These are phyloP conservation scores for Cryptococcus sp. DNA, from an alignment of 1,284 basidiomycete species.

Conservation along the genomic window DNA sequence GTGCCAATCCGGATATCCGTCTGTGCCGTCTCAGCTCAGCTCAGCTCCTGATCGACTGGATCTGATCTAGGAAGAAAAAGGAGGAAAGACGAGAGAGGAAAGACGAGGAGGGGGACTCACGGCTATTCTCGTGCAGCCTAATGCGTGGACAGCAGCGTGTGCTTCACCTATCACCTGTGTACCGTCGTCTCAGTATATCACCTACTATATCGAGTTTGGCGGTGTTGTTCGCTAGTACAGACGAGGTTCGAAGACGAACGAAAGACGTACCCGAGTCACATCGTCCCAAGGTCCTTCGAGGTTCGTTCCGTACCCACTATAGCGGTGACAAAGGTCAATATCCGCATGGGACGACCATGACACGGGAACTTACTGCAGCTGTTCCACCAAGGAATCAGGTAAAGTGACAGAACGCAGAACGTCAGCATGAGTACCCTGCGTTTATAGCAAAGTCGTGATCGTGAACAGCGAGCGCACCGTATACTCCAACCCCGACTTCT, in stretches of 20 bases:
- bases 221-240: not conserved
- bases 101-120: slow-evolving; percentile 26
- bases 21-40: slow-evolving; percentile 55
- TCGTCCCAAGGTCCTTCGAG: slow-evolving; percentile 81
- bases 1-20: slow-evolving; percentile 94
- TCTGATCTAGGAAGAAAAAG: not conserved
- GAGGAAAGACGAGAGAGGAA: not conserved
- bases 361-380: slow-evolving; percentile 60
- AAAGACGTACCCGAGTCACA: slow-evolving; percentile 57
- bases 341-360: not conserved
- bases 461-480: slow-evolving; percentile 59
- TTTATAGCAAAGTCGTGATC: not conserved
- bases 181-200: not conserved
- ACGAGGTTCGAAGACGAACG: not conserved
- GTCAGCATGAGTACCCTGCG: not conserved
- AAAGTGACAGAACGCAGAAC: not conserved
- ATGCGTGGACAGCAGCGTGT: slow-evolving; percentile 79
- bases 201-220: not conserved
- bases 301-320: slow-evolving; percentile 86
- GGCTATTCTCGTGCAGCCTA: slow-evolving; percentile 49
- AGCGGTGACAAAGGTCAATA: not conserved
- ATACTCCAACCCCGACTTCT: slow-evolving; percentile 76
- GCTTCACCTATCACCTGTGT: slow-evolving; percentile 63
- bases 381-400: not conserved
- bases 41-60: not conserved